These are phyloP conservation scores for Podospora tetraspora DNA, from an alignment of 495 filamentous ascomycete genomes.

Conservation along the genomic window DNA sequence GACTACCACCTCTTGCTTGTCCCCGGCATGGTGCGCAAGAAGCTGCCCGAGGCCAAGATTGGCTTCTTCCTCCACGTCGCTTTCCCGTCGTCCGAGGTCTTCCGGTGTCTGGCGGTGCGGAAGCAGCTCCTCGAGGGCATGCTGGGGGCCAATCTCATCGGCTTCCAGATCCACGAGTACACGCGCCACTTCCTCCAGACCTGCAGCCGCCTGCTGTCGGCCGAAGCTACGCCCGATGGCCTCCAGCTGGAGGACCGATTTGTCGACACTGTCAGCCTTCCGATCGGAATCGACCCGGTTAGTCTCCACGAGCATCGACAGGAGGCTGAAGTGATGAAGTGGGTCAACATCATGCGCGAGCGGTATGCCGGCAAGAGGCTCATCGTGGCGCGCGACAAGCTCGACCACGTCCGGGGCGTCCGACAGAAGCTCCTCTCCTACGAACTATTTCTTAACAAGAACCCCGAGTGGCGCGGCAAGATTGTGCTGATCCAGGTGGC, in stretches of 20 bases:
- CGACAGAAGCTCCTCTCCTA: slow-evolving; percentile 87
- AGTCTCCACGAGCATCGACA: slow-evolving; percentile 66
- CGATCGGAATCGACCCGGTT: slow-evolving; percentile 79
- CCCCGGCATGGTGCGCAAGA: slow-evolving; percentile 82
- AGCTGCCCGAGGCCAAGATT: slow-evolving; percentile 83
- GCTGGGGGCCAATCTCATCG: slow-evolving; percentile 82
- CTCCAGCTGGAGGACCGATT: slow-evolving; percentile 89
- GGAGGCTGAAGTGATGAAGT: slow-evolving; percentile 64
- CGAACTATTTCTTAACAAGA: slow-evolving; percentile 87
- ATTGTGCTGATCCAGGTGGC: slow-evolving; percentile 90
- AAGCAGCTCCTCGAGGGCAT: slow-evolving; percentile 84
- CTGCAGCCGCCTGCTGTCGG: slow-evolving; percentile 77
- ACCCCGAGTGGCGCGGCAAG: slow-evolving; percentile 81
- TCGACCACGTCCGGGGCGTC: slow-evolving; percentile 85
- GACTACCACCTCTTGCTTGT: slow-evolving; percentile 93
- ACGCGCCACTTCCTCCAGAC: slow-evolving; percentile 89
- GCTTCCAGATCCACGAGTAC: slow-evolving; percentile 90
- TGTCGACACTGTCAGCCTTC: slow-evolving; percentile 71
- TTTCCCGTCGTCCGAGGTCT: slow-evolving; percentile 92
- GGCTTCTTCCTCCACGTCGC: slow-evolving; percentile 93
- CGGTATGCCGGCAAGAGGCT: slow-evolving; percentile 79
- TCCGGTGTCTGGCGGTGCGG: slow-evolving; percentile 79
- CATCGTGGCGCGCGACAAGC: slow-evolving; percentile 88
- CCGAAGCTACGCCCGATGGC: slow-evolving; percentile 82
- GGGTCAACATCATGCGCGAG: slow-evolving; percentile 72